Base-by-base conservation (phyloP, 2,329 filamentous ascomycete species). In the Sphaceloma murrayae region DNA sequence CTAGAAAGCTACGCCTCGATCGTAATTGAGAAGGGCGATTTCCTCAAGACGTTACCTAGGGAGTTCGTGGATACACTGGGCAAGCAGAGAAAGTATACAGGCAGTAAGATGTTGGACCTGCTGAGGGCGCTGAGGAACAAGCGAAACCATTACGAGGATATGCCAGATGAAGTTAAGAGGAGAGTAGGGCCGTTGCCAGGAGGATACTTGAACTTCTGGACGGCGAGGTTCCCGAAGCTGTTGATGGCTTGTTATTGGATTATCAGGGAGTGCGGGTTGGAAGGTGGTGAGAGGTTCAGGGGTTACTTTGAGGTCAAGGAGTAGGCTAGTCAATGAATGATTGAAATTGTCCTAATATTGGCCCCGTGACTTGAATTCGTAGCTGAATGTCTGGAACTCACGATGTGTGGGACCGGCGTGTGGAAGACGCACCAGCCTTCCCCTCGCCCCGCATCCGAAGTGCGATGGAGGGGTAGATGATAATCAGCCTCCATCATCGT, bases 111-210 rank as follows among this genome's bases (percentile, higher is more conserved):
- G 58, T 66, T 98, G 45, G 91, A 98, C 63, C 70, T 98, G 16
- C 67, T 98, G 14, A 76, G 91, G 1, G 91, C 89, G 1, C 68
- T 98, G 46, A 74, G 91, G 17, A 98, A 98, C 65, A 98, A 98
- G 74, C 85, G 84, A 56, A 94, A 96, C 52, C 91, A 98, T 59
- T 98, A 95, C 60, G 88, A 94, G 57, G 91, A 98, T 61, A 89
- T 98, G 85, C 75, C 84, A 5, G 83, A 88, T 10, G 67, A 77
- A 38, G 74, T 94, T 50, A 89, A 81, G 63, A 69, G 69, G 39
- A 70, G 73, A 54, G 84, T 94, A 0, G 87, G 86, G 0, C 66
- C 78, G 6, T 59, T 89, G 48, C 82, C 86, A 0, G 85, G 85
- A 0, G 59, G 59, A 2, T 95, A 94, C 58, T 67, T 94, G 33